A percentile compares a stretch with the other conserved stretches of the same genome.
These are phyloP conservation scores for Colletotrichum lupini DNA, from an alignment of 2,329 filamentous ascomycete genomes.

Conservation along the genomic window DNA sequence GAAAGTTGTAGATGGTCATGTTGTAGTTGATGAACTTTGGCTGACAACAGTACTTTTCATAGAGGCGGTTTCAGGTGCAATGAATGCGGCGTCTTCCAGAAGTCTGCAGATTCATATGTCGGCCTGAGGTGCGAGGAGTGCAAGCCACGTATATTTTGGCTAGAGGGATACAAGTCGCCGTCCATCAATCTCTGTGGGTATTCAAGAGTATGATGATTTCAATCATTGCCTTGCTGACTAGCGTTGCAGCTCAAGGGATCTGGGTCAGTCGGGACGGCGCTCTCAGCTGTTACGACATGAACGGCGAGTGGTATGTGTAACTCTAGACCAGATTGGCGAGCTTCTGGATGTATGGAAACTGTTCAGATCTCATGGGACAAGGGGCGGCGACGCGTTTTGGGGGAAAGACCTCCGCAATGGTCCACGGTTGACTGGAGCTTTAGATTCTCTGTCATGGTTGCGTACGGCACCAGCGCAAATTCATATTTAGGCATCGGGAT, in stretches of 20 bases:
- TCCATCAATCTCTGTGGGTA: neutral
- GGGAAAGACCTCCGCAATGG: too few species aligned
- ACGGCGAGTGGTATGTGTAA: neutral
- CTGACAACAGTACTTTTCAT: neutral
- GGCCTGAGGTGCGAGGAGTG: neutral
- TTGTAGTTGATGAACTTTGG: neutral
- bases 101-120: neutral
- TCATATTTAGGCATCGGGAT: neutral
- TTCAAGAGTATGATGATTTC: accelerated
- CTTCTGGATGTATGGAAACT: neutral
- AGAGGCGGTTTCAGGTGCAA: neutral
- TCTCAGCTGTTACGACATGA: neutral
- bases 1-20: neutral
- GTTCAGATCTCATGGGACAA: neutral
- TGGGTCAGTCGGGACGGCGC: constrained; percentile 2
- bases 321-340: neutral
- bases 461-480: neutral
- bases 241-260: neutral
- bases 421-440: neutral
- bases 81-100: neutral
- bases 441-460: neutral
- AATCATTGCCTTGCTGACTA: neutral
- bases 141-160: neutral
- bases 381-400: neutral
- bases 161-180: neutral